Evolutionary conservation across 441 rosid genomes (phyloP), one percentile per base, ranked within the genome.

Genomic region (Croton laevigatus): DNA sequence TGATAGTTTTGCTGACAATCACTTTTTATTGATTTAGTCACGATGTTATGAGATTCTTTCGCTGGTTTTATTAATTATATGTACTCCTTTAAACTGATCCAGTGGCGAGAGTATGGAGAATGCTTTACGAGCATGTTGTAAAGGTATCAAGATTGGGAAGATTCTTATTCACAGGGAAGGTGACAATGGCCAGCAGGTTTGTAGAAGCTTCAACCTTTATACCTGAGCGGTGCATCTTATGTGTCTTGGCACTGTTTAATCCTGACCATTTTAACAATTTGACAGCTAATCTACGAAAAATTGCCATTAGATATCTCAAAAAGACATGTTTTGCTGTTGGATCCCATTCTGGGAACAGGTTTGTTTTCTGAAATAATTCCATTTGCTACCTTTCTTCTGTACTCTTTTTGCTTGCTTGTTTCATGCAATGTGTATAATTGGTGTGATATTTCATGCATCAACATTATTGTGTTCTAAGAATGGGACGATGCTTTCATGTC

Each of bases 71-170:
- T 32, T 17, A 34, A 16, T 40, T 32, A 58, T 44, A 62, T 69
- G 42, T 69, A 42, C 37, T 66, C 49, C 69, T n/a, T 59, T 58
- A 59, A 61, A 71, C 48, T 46, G 48, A 72, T 77, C 38, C 78
- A 94, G 97, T 71, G 98, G 98, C 20, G 98, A 94, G 86, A 94
- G 98, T 76, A 94, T 94, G 98, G 97, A 94, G 81, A 94, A 94
- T 74, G 98, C 98, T 42, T 76, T 91, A 75, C 87, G 98, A 59
- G 98, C 98, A 32, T 94, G 98, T 66, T 94, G 97, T 80, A 91
- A 94, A 82, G 98, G 97, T 51, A 94, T 94, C 85, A 91, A 94
- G 87, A 94, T 94, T 8, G 97, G 97, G 76, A 94, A 94, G 84
- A 92, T 94, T 65, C 89, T 94, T 51, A 92, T 94, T 74, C 97